Base-by-base conservation (phyloP, 345 rosid genomes). In the Nasturtium officinale region DNA sequence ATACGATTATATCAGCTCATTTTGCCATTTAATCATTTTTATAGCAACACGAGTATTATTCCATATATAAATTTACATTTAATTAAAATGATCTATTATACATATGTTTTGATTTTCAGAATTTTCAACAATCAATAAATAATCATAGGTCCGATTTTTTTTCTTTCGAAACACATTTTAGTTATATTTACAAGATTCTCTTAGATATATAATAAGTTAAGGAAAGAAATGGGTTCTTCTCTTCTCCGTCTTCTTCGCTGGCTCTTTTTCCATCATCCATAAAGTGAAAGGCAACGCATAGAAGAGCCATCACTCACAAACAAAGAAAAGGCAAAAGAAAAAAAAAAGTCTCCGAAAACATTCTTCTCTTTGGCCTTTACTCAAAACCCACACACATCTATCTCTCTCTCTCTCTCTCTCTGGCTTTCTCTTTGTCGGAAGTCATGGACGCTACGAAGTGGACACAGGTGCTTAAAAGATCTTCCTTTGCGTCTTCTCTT, bases 361-460 rank as follows among this genome's bases (percentile, higher is more conserved):
- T 77, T 77, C 76, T 76, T 74, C 72, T 48, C 60, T 40, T 67
- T 67, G 75, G 73, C 67, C 55, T 56, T 78, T 48, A 54, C 67
- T 52, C 74, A 46, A 32, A 75, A 46, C 69, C 51, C 74, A 58
- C 68, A 70, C 76, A 70, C 23, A 37, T 56, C 63, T 42, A 6
- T 45, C 21, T 60, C 21, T 54, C 29, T 9, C 56, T 33, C n/a
- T 45, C 21, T 60, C 21, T 54, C 73, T 79, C 73, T 71, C 71
- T 77, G 54, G 72, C 75, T 70, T 57, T 77, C 72, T 77, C 76
- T 77, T 77, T 77, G 76, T 77, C 76, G 72, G 72, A 71, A 71
- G 61, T 77, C 56, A 72, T 77, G 80, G 80, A 72, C 52, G 80
- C 80, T 77, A 77, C 80, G 69, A 77, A 77, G 73, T 77, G 80